Conservation (phyloP, 768 basidiomycete species). For the Russula sp. region DNA sequence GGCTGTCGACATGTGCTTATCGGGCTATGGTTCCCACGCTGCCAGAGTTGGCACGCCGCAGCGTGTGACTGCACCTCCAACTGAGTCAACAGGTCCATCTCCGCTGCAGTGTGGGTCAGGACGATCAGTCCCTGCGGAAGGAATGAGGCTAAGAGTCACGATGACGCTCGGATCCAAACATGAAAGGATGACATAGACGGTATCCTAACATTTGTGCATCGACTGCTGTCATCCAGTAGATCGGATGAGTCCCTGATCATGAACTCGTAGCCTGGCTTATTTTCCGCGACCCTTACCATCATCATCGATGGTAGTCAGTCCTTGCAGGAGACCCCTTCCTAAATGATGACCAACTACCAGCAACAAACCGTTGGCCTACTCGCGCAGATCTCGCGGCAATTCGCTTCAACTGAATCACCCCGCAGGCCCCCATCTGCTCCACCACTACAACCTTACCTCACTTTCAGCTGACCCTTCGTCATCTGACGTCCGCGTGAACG, state of each 20-base stretch:
- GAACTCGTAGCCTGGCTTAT: conserved; percentile 9
- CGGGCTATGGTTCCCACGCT: too few relatives aligned
- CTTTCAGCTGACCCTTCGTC: conserved; percentile 26
- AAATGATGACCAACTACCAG: not conserved
- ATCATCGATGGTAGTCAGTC: not conserved
- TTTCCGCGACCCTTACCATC: conserved; percentile 15
- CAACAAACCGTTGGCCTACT: conserved; percentile 9
- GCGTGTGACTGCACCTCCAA: too few relatives aligned
- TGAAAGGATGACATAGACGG: not conserved
- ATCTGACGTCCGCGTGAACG: conserved; percentile 36
- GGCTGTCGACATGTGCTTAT: too few relatives aligned
- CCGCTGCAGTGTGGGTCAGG: too few relatives aligned
- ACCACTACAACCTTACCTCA: not conserved
- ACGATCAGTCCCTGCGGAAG: too few relatives aligned
- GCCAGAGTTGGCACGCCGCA: too few relatives aligned
- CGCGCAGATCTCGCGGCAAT: conserved; percentile 11
- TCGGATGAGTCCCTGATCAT: not conserved
- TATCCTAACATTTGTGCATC: not conserved
- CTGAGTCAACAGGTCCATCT: too few relatives aligned
- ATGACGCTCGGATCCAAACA: not conserved
- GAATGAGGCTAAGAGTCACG: not conserved
- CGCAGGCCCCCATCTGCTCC: not conserved
- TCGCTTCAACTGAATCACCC: not conserved
- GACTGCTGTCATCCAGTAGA: not conserved
- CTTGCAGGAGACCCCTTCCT: conserved; percentile 3